Evolutionary conservation across 306 rosid species (phyloP).

Genomic region (Senna tora): DNA sequence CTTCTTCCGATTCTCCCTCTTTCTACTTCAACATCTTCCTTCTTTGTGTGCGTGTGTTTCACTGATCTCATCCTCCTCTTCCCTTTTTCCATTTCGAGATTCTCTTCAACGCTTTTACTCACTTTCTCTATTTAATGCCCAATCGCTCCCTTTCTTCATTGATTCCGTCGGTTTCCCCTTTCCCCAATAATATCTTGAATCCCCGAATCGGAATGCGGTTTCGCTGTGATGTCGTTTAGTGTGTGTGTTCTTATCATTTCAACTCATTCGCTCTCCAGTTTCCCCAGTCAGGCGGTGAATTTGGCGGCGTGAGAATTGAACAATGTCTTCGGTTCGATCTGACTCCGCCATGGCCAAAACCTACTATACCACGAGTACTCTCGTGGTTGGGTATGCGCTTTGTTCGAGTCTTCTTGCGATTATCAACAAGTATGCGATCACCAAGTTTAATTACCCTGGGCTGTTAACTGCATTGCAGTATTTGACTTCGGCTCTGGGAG

Average conservation of each 20-base stretch:
- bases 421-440: conserved; percentile 73
- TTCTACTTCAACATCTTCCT: conserved; percentile 29
- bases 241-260: neutral
- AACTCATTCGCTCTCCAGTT: neutral
- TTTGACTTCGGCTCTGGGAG: conserved; percentile 65
- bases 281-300: conserved; percentile 13
- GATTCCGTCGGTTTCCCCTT: neutral
- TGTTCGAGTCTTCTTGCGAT: conserved; percentile 80
- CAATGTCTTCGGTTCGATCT: conserved; percentile 55
- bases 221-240: neutral
- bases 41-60: conserved; percentile 19
- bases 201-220: conserved; percentile 31
- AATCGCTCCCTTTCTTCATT: neutral
- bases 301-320: conserved; percentile 14
- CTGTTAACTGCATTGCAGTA: conserved; percentile 73
- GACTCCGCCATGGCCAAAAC: conserved; percentile 55
- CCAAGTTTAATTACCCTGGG: conserved; percentile 71
- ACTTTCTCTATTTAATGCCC: neutral
- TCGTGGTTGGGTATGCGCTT: conserved; percentile 66
- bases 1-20: conserved; percentile 6
- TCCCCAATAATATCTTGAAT: conserved; percentile 12
- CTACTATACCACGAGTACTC: conserved; percentile 60
- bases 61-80: conserved; percentile 35
- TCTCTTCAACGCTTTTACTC: neutral
- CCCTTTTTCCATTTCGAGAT: neutral